Evolutionary conservation across 1,139 yeast genomes (phyloP).

Genomic region (Sugiyamaella japonica): DNA sequence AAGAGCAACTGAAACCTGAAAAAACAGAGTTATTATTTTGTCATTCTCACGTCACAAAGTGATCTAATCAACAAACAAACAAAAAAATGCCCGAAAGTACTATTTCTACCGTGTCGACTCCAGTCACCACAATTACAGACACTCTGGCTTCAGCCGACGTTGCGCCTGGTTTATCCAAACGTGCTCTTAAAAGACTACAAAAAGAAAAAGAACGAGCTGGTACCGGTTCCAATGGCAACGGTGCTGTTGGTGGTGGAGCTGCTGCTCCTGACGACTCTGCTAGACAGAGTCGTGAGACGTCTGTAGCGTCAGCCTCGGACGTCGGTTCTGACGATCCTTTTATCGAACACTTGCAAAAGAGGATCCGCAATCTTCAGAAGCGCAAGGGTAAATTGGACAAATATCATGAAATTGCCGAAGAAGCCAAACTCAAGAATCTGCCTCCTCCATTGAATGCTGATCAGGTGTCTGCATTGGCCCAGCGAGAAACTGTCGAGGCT

Average conservation of each 20-base stretch:
- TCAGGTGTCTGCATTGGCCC: slow-evolving; percentile 39
- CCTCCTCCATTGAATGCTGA: slow-evolving; percentile 38
- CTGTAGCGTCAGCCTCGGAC: slow-evolving; percentile 14
- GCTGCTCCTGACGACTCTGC: slow-evolving; percentile 7
- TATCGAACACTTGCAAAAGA: slow-evolving; percentile 37
- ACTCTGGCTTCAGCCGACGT: not conserved
- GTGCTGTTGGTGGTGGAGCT: not conserved
- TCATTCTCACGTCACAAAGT: not conserved
- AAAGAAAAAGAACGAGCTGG: slow-evolving; percentile 21
- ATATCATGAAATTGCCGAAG: slow-evolving; percentile 37
- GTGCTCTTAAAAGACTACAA: slow-evolving; percentile 27
- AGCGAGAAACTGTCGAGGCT: slow-evolving; percentile 40
- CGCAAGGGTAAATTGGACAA: slow-evolving; percentile 41
- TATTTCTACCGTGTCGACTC: not conserved
- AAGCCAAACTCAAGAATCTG: slow-evolving; percentile 23
- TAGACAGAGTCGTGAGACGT: slow-evolving; percentile 16
- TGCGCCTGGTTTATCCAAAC: slow-evolving; percentile 23
- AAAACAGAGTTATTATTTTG: not conserved
- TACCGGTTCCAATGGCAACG: slow-evolving; percentile 1
- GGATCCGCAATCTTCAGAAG: slow-evolving; percentile 42
- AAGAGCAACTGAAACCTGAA: not conserved
- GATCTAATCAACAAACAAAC: not conserved
- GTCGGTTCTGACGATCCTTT: slow-evolving; percentile 30
- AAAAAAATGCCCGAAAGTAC: slow-evolving; percentile 7
- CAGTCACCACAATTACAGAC: not conserved